A percentile compares a stretch with the other conserved stretches of the same genome.
Evolutionary conservation across 495 filamentous ascomycete species (phyloP).

Genomic region (Xylaria curta): DNA sequence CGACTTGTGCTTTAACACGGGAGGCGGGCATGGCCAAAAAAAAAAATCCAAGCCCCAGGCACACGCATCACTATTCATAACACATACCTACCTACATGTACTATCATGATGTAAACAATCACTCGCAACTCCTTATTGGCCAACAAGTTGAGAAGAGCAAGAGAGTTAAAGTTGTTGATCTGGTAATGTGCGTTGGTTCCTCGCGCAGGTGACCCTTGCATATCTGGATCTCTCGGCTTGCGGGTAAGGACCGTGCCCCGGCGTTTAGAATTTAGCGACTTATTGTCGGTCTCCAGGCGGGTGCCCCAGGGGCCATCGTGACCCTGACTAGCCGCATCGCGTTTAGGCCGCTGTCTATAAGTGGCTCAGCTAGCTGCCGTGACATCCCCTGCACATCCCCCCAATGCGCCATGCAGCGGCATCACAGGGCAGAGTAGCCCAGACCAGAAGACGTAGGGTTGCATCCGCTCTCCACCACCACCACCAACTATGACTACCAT

Average conservation of each 20-base stretch:
- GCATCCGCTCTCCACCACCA: constrained; percentile 22
- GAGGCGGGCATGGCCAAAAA: neutral
- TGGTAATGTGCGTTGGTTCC: neutral
- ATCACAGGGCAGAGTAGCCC: constrained; percentile 22
- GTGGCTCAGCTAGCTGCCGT: constrained; percentile 32
- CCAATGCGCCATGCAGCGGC: neutral
- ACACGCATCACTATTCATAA: neutral
- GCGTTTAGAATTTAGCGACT: neutral
- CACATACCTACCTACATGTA: neutral
- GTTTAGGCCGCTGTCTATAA: constrained; percentile 24
- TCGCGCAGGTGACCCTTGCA: constrained; percentile 5
- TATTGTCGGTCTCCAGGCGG: neutral
- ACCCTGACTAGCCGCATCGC: constrained; percentile 27
- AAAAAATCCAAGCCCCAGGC: neutral
- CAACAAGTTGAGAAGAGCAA: neutral
- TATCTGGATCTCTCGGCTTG: neutral
- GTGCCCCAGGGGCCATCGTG: constrained; percentile 22
- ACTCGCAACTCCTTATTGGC: neutral
- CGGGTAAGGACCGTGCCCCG: constrained; percentile 14
- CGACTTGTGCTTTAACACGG: neutral
- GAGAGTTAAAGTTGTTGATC: neutral
- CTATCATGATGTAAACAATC: neutral
- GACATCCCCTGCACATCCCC: constrained; percentile 6
- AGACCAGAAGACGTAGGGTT: constrained; percentile 20
- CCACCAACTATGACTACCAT: too few relatives aligned